Evolutionary conservation across 2,329 filamentous ascomycete genomes (phyloP).

Genomic region (Hypomyces rosellus): DNA sequence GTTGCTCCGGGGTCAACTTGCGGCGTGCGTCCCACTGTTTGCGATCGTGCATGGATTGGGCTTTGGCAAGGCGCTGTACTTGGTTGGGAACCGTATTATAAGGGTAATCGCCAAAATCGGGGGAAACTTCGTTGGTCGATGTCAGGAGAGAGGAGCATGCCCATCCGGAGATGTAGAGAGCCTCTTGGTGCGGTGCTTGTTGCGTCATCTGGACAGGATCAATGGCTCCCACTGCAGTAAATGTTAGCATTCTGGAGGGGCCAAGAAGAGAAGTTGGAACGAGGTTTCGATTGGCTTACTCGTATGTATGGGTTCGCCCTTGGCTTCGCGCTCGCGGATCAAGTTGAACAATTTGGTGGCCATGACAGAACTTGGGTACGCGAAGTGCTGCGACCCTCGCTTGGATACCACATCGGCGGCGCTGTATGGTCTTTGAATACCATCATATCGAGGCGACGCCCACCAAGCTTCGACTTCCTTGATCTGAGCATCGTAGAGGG

Average conservation of each 20-base stretch:
- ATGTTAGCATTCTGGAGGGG: neutral
- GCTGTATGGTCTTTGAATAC: conserved; percentile 87
- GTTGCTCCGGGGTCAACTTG: conserved; percentile 67
- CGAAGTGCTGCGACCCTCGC: conserved; percentile 77
- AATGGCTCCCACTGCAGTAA: conserved; percentile 75
- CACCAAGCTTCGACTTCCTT: conserved; percentile 87
- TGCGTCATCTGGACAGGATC: conserved; percentile 99
- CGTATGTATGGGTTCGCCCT: conserved; percentile 87
- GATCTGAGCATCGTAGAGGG: conserved; percentile 76
- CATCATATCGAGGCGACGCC: conserved; percentile 74
- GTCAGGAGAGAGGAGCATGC: conserved; percentile 92
- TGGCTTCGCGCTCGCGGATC: conserved; percentile 67
- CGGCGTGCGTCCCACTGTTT: conserved; percentile 86
- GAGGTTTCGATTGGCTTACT: conserved; percentile 46
- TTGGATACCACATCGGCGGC: conserved; percentile 91
- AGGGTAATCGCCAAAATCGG: conserved; percentile 97
- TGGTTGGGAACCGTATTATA: conserved; percentile 99
- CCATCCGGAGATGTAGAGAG: conserved; percentile 95
- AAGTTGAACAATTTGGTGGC: conserved; percentile 91
- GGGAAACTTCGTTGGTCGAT: conserved; percentile 91
- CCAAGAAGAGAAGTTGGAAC: neutral
- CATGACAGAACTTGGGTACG: conserved; percentile 90
- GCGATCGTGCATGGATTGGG: conserved; percentile 92
- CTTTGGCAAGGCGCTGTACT: conserved; percentile 92
- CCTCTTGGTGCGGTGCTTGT: conserved; percentile 91